Evolutionary conservation across 768 basidiomycete genomes (phyloP).

Genomic region (Tulasnella sp.): DNA sequence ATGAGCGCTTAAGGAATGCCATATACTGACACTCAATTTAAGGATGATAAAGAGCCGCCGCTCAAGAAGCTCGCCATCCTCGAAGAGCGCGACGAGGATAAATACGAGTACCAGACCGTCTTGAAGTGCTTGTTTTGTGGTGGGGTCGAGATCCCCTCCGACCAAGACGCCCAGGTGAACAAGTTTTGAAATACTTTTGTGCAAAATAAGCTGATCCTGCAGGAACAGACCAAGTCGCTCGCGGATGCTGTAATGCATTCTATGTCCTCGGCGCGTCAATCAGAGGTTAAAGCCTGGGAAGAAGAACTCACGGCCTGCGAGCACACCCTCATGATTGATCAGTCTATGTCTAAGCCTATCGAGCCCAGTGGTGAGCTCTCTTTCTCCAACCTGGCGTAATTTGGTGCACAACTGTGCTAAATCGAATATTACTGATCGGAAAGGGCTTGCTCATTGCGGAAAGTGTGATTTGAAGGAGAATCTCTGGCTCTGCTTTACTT

Average conservation of each 20-base stretch:
- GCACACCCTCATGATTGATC: constrained; percentile 53
- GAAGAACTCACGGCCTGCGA: constrained; percentile 85
- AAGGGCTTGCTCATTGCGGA: constrained; percentile 71
- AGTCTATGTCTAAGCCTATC: constrained; percentile 38
- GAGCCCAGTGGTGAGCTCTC: constrained; percentile 39
- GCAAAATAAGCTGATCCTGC: constrained; percentile 22
- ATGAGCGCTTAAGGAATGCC: background rate
- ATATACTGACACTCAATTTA: background rate
- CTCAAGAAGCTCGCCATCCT: constrained; percentile 81
- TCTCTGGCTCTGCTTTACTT: constrained; percentile 89
- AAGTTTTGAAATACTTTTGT: constrained; percentile 18
- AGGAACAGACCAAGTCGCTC: constrained; percentile 40
- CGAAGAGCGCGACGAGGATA: constrained; percentile 81
- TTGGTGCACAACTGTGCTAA: too few relatives aligned
- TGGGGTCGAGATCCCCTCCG: constrained; percentile 16
- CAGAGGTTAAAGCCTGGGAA: constrained; percentile 96
- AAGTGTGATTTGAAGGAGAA: constrained; percentile 82
- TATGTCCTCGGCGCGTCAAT: constrained; percentile 80
- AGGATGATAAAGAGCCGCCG: constrained; percentile 76
- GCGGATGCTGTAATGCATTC: constrained; percentile 64
- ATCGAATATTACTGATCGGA: background rate
- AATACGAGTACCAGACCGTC: constrained; percentile 54
- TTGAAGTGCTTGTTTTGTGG: constrained; percentile 71
- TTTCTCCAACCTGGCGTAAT: too few relatives aligned
- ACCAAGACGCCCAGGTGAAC: constrained; percentile 22